These are phyloP conservation scores for Lactarius quietus DNA, from an alignment of 768 basidiomycete species.

Conservation along the genomic window DNA sequence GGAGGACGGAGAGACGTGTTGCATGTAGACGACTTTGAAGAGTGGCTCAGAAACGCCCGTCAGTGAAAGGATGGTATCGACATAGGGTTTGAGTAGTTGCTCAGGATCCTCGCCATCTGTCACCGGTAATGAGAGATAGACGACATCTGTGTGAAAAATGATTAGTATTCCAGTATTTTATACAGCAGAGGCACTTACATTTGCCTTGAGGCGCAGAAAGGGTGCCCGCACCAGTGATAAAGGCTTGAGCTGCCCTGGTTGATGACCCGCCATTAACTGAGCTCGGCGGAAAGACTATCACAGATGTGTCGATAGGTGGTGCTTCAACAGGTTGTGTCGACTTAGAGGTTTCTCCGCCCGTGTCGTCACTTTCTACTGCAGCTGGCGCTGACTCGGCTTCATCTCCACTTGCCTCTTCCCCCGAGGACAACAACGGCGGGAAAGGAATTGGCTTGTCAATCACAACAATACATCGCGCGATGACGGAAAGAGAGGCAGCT, in stretches of 20 bases:
- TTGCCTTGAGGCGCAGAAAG: constrained; percentile 70
- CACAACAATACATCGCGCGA: constrained; percentile 51
- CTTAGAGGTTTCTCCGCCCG: background rate
- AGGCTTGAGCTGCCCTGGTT: constrained; percentile 47
- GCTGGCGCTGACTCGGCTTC: constrained; percentile 18
- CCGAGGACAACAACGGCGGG: constrained; percentile 31
- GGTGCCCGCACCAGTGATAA: constrained; percentile 70
- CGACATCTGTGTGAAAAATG: constrained; percentile 15
- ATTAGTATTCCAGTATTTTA: background rate
- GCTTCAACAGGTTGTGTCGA: constrained; percentile 1
- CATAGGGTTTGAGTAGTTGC: constrained; percentile 31
- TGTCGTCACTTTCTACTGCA: constrained; percentile 12
- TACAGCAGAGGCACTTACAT: constrained; percentile 44
- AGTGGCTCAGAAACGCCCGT: constrained; percentile 15
- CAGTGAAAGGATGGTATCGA: constrained; percentile 26
- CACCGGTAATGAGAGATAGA: constrained; percentile 25
- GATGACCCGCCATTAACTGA: constrained; percentile 48
- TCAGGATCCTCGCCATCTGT: constrained; percentile 21
- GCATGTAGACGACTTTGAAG: constrained; percentile 20
- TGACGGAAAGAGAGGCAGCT: constrained; percentile 11
- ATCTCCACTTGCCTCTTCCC: constrained; percentile 29
- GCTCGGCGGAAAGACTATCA: constrained; percentile 74
- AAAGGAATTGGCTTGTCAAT: constrained; percentile 41
- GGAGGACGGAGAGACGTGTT: background rate
- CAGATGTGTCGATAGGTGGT: constrained; percentile 51